Conservation (phyloP, 495 filamentous ascomycete genomes). For the Trichoderma erinaceum region DNA sequence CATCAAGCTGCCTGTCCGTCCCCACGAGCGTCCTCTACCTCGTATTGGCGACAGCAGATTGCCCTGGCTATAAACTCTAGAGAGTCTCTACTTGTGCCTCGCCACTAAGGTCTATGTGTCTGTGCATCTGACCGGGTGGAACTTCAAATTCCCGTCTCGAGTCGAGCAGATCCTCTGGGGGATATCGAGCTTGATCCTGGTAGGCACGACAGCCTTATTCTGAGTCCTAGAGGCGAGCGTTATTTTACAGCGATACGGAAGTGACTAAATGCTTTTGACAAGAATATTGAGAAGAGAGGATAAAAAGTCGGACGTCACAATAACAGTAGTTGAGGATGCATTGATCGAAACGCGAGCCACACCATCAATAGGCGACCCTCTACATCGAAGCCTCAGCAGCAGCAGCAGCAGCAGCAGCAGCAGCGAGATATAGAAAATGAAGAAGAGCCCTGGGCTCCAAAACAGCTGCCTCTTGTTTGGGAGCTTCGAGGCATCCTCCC, state of each 20-base stretch:
- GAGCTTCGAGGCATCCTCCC: not conserved
- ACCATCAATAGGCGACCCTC: not conserved
- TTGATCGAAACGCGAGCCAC: not conserved
- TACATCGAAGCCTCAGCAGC: not conserved
- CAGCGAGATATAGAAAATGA: not conserved
- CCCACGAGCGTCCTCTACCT: not conserved
- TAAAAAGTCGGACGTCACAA: not conserved
- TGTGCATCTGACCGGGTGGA: not conserved
- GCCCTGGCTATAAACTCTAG: not conserved
- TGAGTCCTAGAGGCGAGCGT: not conserved
- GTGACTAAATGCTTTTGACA: not conserved
- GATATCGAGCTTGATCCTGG: not conserved
- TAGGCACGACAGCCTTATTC: not conserved
- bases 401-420: not conserved
- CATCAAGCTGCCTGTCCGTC: not conserved
- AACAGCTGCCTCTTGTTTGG: not conserved
- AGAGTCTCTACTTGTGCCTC: not conserved
- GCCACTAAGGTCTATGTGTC: not conserved
- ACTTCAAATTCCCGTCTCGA: not conserved
- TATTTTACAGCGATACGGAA: not conserved
- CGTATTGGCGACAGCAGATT: not conserved
- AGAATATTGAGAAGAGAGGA: not conserved
- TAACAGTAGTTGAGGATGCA: not conserved
- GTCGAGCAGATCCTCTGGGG: not conserved
- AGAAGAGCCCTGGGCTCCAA: not conserved